Percentiles rank a stretch among this genome's conserved stretches.
These are phyloP conservation scores for Phaseolus coccineus DNA, from an alignment of 331 rosid genomes.

Conservation along the genomic window DNA sequence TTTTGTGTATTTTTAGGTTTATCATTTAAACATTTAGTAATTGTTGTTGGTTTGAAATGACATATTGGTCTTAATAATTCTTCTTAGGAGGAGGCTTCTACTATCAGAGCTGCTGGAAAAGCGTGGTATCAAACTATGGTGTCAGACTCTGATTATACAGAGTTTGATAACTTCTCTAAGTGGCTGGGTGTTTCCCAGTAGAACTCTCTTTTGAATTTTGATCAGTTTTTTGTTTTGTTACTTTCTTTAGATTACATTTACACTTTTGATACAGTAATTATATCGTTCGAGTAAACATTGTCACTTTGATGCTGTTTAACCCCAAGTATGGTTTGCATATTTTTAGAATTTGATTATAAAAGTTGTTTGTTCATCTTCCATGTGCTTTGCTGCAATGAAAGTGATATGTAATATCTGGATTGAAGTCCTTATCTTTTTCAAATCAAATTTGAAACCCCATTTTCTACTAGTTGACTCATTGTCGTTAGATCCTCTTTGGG, in stretches of 20 bases:
- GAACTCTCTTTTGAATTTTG: slow-evolving; percentile 23
- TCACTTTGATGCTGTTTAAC: background rate
- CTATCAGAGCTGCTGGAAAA: slow-evolving; percentile 74
- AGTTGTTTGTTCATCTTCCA: background rate
- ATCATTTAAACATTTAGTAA: no score
- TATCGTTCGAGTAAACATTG: background rate
- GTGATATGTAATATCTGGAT: background rate
- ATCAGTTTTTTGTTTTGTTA: slow-evolving; percentile 34
- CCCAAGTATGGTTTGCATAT: background rate
- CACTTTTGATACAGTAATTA: slow-evolving; percentile 32
- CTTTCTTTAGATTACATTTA: slow-evolving; percentile 42
- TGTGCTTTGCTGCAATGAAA: background rate
- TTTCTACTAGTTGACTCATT: background rate
- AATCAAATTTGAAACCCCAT: background rate
- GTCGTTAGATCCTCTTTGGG: background rate
- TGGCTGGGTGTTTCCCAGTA: slow-evolving; percentile 75
- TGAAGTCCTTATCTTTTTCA: background rate
- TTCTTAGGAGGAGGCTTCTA: slow-evolving; percentile 69
- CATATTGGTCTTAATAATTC: no score
- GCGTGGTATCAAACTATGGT: slow-evolving; percentile 80
- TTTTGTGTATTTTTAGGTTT: background rate
- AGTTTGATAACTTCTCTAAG: slow-evolving; percentile 73
- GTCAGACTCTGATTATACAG: slow-evolving; percentile 76
- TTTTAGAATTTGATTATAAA: background rate
- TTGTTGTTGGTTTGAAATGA: background rate